Evolutionary conservation across 768 basidiomycete species (phyloP).

Genomic region (Suillus spraguei): DNA sequence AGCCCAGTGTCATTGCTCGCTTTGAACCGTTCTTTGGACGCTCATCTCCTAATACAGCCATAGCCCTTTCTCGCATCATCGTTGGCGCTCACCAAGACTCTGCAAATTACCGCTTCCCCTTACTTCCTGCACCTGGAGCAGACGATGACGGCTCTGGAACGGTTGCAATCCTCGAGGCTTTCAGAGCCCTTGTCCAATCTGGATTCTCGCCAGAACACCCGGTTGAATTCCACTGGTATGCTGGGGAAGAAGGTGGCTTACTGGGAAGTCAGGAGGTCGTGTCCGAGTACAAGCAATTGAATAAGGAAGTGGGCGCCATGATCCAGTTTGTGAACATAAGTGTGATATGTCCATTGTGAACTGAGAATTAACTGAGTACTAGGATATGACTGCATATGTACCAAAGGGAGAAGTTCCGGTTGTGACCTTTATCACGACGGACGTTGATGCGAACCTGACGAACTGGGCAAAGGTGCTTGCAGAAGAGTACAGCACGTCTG

Average conservation of each 20-base stretch:
- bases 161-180: constrained; percentile 80
- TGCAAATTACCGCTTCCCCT: constrained; percentile 41
- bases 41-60: constrained; percentile 9
- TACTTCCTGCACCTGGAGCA: constrained; percentile 48
- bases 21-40: constrained; percentile 22
- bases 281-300: constrained; percentile 46
- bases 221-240: constrained; percentile 86
- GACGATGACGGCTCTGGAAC: constrained; percentile 63
- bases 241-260: constrained; percentile 56
- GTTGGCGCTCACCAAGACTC: constrained; percentile 47
- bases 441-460: constrained; percentile 49
- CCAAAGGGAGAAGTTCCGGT: constrained; percentile 13
- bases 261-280: constrained; percentile 50
- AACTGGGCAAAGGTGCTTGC: constrained; percentile 36
- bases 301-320: constrained; percentile 51
- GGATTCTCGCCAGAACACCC: constrained; percentile 67
- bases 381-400: constrained; percentile 43
- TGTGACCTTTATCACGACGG: constrained; percentile 34
- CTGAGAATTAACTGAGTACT: constrained; percentile 37
- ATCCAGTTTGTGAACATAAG: constrained; percentile 46
- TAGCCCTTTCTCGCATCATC: constrained; percentile 34
- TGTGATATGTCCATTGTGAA: neutral
- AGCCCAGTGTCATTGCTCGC: constrained; percentile 26
- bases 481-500: constrained; percentile 30
- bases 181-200: constrained; percentile 67